Base-by-base conservation (phyloP, 2,329 filamentous ascomycete genomes). In the Aureobasidium lini region DNA sequence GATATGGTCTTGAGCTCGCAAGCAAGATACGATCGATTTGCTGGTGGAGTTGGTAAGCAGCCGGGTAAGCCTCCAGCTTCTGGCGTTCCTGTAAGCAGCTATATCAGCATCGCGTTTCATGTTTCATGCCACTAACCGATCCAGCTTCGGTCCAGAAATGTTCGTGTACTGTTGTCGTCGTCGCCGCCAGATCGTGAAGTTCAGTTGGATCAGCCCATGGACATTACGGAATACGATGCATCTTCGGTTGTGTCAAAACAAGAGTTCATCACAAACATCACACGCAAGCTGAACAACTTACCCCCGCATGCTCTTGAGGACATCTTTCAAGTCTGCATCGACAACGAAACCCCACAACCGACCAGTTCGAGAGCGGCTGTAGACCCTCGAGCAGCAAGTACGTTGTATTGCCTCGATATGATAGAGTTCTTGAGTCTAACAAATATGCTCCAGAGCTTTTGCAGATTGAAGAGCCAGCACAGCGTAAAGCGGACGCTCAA, bases 361-460 rank as follows among this genome's bases (percentile, higher is more conserved):
- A 10, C n/a, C 36, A 28, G 5, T 10, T 32, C 39, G 3, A 36
- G 37, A 8, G 13, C 15, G n/a, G 29, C 15, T 3, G 7, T 46
- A 16, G 15, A 56, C 8, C 52, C 52, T 56, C 52, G 52, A 56
- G 52, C 52, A 44, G 40, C 52, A 11, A 56, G 52, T 56, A 46
- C 15, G 52, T 56, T 16, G 6, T 16, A 13, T 32, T 4, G 13
- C 11, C 29, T n/a, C 16, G 3, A n/a, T 1, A 13, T 32, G 8
- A 10, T 15, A 46, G 10, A 36, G 16, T 6, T 28, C 16, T 16
- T 3, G 16, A 36, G 11, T 34, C 40, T 56, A 40, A 56, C 8
- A 16, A 34, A 7, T 11, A 36, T 36, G 15, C 5, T 13, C 23
- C 10, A 56, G 52, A 31, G 42, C 29, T 56, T 23, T 43, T 56